Conservation (phyloP, 768 basidiomycete genomes). For the Collybiopsis luxurians region DNA sequence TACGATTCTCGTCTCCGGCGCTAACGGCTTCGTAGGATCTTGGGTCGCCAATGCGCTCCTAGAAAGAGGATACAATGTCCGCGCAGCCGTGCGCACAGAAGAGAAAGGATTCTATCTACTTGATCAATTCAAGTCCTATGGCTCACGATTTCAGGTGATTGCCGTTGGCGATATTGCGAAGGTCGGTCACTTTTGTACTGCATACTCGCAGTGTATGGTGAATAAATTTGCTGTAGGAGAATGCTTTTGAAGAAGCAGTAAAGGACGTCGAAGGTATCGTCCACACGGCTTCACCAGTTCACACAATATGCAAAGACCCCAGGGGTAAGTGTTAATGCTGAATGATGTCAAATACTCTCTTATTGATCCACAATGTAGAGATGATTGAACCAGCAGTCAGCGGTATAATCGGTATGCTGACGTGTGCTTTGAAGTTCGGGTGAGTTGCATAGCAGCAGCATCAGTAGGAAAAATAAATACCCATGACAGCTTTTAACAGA, state of each 20-base stretch:
- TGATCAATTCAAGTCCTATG: slow-evolving; percentile 40
- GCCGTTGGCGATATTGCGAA: slow-evolving; percentile 57
- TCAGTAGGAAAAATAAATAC: too few relatives aligned
- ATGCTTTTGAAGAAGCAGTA: slow-evolving; percentile 44
- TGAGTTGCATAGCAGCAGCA: too few relatives aligned
- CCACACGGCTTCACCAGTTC: slow-evolving; percentile 34
- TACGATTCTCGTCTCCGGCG: slow-evolving; percentile 42
- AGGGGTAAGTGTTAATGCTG: slow-evolving; percentile 15
- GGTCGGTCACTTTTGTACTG: slow-evolving; percentile 25
- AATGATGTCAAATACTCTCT: neutral
- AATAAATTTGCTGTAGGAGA: slow-evolving; percentile 10
- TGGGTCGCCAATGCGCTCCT: slow-evolving; percentile 44
- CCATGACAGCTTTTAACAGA: too few relatives aligned
- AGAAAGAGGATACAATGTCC: slow-evolving; percentile 45
- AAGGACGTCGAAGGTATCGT: slow-evolving; percentile 39
- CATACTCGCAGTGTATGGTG: too few relatives aligned
- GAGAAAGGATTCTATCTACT: slow-evolving; percentile 50
- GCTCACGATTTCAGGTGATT: slow-evolving; percentile 48
- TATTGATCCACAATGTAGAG: slow-evolving; percentile 31
- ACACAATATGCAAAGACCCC: slow-evolving; percentile 24
- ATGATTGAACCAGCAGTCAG: slow-evolving; percentile 68
- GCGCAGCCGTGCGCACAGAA: slow-evolving; percentile 51
- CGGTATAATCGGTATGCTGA: slow-evolving; percentile 64
- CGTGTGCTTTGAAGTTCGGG: slow-evolving; percentile 50
- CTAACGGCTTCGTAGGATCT: slow-evolving; percentile 32